These are phyloP conservation scores for Cryphonectria radicalis DNA, from an alignment of 2,329 filamentous ascomycete species.

Conservation along the genomic window DNA sequence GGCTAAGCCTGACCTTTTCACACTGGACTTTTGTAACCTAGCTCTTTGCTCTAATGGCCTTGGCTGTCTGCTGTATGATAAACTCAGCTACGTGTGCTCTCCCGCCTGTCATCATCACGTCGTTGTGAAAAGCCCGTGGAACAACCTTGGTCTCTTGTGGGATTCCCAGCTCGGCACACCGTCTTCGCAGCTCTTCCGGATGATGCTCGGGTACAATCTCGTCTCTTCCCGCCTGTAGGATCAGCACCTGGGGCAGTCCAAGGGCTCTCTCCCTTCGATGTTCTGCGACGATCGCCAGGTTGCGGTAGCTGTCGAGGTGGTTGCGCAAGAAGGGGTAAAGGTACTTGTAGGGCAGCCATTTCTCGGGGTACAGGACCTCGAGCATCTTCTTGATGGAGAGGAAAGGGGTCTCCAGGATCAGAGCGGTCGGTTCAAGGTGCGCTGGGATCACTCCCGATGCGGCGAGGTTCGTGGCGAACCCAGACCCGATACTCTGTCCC, in stretches of 20 bases:
- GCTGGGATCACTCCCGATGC: constrained; percentile 44
- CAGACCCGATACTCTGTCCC: constrained; percentile 79
- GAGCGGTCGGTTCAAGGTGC: constrained; percentile 46
- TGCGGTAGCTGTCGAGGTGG: constrained; percentile 59
- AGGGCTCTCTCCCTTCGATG: constrained; percentile 34
- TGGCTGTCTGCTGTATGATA: constrained; percentile 38
- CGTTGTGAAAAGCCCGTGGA: constrained; percentile 59
- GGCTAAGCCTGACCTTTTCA: not conserved
- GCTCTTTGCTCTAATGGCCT: not conserved
- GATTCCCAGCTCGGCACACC: constrained; percentile 53
- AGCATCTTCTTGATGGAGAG: constrained; percentile 73
- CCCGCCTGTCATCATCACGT: constrained; percentile 52
- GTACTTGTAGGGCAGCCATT: constrained; percentile 78
- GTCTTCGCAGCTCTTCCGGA: constrained; percentile 48
- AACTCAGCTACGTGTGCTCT: constrained; percentile 52
- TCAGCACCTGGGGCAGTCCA: constrained; percentile 46
- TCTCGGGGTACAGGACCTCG: constrained; percentile 73
- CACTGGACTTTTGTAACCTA: no score
- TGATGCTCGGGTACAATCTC: constrained; percentile 62
- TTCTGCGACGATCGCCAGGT: constrained; percentile 50
- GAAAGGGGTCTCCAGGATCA: constrained; percentile 79
- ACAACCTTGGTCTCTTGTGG: constrained; percentile 50
- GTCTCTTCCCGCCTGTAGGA: constrained; percentile 61
- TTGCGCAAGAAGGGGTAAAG: constrained; percentile 75
- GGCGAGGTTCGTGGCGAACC: constrained; percentile 68